Conservation (phyloP, 2,329 filamentous ascomycete genomes). For the Mollisiaceae sp. region DNA sequence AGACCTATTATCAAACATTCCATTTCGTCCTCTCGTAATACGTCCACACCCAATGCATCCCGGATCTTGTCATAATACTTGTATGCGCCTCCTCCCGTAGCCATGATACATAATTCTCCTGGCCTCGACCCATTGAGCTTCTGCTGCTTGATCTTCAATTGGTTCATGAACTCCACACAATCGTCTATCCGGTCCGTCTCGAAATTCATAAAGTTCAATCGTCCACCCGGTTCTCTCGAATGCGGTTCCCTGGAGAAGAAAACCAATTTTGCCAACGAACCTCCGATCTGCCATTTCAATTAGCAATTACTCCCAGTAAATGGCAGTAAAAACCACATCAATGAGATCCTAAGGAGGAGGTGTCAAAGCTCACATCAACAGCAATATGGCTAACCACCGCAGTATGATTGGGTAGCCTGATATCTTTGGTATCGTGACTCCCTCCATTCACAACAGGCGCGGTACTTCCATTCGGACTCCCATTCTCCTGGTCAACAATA, state of each 20-base stretch:
- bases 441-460: conserved; percentile 47
- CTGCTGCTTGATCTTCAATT: conserved; percentile 82
- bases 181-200: conserved; percentile 94
- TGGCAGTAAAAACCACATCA: background rate
- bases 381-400: conserved; percentile 96
- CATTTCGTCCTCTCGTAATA: conserved; percentile 96
- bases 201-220: conserved; percentile 94
- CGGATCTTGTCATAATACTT: conserved; percentile 95
- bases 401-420: conserved; percentile 94
- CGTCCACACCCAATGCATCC: conserved; percentile 82
- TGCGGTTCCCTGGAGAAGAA: conserved; percentile 92
- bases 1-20: conserved; percentile 96
- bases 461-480: conserved; percentile 51
- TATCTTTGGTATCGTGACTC: conserved; percentile 82
- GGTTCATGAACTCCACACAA: conserved; percentile 89
- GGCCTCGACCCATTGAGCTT: conserved; percentile 73
- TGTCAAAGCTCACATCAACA: conserved; percentile 75
- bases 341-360: conserved; percentile 15
- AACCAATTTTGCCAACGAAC: conserved; percentile 93
- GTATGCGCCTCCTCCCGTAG: conserved; percentile 93
- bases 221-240: conserved; percentile 80
- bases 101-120: conserved; percentile 86
- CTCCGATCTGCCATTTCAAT: conserved; percentile 73
- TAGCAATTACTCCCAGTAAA: conserved; percentile 14
- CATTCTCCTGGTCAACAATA: conserved; percentile 83